phyloP scores from a whole-genome alignment of 306 rosid species.

The Arachis stenosperma region DNA sequence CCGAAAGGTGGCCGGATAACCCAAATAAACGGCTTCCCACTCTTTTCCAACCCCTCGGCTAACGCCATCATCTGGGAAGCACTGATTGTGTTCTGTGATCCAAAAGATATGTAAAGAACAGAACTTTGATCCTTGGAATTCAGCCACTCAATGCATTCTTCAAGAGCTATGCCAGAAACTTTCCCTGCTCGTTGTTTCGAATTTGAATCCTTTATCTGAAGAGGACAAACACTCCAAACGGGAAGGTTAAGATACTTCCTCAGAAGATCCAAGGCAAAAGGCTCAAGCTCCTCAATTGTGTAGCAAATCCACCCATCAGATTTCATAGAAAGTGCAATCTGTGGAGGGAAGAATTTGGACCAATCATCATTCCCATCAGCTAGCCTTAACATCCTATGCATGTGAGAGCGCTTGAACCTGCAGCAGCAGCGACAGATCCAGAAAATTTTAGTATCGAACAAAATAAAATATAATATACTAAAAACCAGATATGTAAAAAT shows the following conservation, averaged over 20 bases:
- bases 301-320: slow-evolving; percentile 75
- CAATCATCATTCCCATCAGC: slow-evolving; percentile 73
- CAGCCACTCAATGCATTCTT: slow-evolving; percentile 62
- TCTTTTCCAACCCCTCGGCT: slow-evolving; percentile 68
- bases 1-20: slow-evolving; percentile 76
- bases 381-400: slow-evolving; percentile 47
- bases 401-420: slow-evolving; percentile 52
- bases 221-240: slow-evolving; percentile 65
- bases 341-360: slow-evolving; percentile 55
- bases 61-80: slow-evolving; percentile 69
- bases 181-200: slow-evolving; percentile 52
- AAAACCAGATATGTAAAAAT: no score
- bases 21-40: slow-evolving; percentile 66
- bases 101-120: slow-evolving; percentile 77
- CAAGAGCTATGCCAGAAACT: slow-evolving; percentile 50
- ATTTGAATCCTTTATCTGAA: slow-evolving; percentile 36
- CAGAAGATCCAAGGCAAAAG: slow-evolving; percentile 55
- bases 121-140: slow-evolving; percentile 44
- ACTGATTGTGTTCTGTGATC: slow-evolving; percentile 79
- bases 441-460: no score
- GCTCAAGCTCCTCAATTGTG: slow-evolving; percentile 69
- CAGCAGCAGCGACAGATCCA: not conserved
- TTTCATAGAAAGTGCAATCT: slow-evolving; percentile 38
- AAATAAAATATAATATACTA: no score
- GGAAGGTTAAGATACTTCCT: slow-evolving; percentile 47